Evolutionary conservation across 352 stramenopile genomes (phyloP).

Genomic region (Globisporangium ultimum): DNA sequence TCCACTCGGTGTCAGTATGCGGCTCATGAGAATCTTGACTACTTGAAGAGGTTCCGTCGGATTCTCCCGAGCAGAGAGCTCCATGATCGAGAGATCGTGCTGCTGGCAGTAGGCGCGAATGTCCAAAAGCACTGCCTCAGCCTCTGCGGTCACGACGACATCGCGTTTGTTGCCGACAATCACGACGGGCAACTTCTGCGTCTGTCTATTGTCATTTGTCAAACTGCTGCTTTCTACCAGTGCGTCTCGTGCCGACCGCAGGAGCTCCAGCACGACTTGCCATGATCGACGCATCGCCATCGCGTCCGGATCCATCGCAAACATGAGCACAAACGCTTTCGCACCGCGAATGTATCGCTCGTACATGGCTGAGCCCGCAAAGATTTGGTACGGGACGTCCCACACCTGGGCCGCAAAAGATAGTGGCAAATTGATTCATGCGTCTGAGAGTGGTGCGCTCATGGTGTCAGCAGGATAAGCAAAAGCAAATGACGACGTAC

Average conservation of each 20-base stretch:
- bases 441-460: too few species aligned
- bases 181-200: background rate
- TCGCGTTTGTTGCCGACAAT: constrained; percentile 12
- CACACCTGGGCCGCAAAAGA: constrained; percentile 41
- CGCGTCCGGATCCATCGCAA: constrained; percentile 21
- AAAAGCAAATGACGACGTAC: constrained; percentile 22
- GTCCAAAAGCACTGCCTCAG: too few species aligned
- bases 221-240: background rate
- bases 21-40: too few species aligned
- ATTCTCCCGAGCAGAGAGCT: too few species aligned
- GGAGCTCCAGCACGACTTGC: constrained; percentile 4
- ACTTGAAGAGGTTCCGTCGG: too few species aligned
- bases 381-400: constrained; percentile 57
- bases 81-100: too few species aligned
- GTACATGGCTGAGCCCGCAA: constrained; percentile 38
- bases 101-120: too few species aligned
- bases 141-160: too few species aligned
- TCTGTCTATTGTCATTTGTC: background rate
- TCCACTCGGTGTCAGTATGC: too few species aligned
- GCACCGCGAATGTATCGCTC: constrained; percentile 33
- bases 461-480: background rate
- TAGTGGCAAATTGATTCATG: background rate
- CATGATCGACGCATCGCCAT: background rate
- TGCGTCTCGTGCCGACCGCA: background rate
- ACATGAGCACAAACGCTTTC: constrained; percentile 40